phyloP scores from a whole-genome alignment of 106 monocot species.

The Dactylorhiza incarnata region DNA sequence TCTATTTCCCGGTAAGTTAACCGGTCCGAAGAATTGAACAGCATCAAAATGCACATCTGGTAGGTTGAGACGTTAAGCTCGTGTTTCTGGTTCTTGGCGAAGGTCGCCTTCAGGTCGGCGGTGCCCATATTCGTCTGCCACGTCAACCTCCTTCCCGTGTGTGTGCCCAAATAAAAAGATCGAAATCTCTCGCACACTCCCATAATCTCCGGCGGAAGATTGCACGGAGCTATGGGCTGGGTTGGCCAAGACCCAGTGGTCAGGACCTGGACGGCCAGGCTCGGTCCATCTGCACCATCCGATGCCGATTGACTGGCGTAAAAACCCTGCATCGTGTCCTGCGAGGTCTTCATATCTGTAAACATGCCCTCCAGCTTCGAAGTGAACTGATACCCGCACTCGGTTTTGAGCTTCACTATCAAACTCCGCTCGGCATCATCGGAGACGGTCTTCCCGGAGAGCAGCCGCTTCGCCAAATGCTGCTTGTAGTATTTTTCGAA shows the following conservation, averaged over 20 bases:
- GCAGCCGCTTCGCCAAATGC: slow-evolving; percentile 63
- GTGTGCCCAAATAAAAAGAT: slow-evolving; percentile 80
- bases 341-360: slow-evolving; percentile 64
- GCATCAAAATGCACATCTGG: slow-evolving; percentile 95
- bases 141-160: slow-evolving; percentile 76
- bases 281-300: slow-evolving; percentile 52
- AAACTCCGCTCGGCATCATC: slow-evolving; percentile 73
- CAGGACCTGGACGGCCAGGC: slow-evolving; percentile 71
- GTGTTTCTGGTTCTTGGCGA: slow-evolving; percentile 65
- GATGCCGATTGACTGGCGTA: slow-evolving; percentile 31
- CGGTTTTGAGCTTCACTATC: slow-evolving; percentile 87
- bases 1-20: slow-evolving; percentile 63
- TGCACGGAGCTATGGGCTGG: slow-evolving; percentile 57
- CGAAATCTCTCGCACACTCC: slow-evolving; percentile 68
- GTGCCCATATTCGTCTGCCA: slow-evolving; percentile 98
- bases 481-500: slow-evolving; percentile 80
- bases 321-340: slow-evolving; percentile 68
- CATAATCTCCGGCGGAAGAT: slow-evolving; percentile 78
- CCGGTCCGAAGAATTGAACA: slow-evolving; percentile 72
- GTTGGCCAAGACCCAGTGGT: slow-evolving; percentile 95
- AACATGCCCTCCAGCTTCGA: slow-evolving; percentile 76
- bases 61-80: slow-evolving; percentile 88
- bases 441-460: slow-evolving; percentile 59
- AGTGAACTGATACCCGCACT: slow-evolving; percentile 81
- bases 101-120: slow-evolving; percentile 74